Evolutionary conservation across 345 rosid genomes (phyloP).

Genomic region (Iberis pinnata): DNA sequence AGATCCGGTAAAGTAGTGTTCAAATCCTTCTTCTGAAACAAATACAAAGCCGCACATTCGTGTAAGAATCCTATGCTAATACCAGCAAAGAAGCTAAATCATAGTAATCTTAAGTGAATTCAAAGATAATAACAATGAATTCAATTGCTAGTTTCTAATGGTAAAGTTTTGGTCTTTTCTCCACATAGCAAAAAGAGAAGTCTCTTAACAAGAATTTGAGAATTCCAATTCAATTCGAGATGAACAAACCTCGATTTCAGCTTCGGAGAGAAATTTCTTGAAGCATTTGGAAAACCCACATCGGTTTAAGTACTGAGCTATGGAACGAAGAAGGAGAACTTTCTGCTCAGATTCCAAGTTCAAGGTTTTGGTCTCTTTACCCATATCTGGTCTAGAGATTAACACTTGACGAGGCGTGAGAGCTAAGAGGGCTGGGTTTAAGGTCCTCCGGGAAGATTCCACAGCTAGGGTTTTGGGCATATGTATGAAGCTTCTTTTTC

Average conservation of each 20-base stretch:
- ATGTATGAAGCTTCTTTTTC: constrained; percentile 20
- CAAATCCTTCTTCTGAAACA: constrained; percentile 47
- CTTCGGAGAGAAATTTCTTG: constrained; percentile 61
- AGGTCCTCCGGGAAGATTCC: not conserved
- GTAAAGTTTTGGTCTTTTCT: not conserved
- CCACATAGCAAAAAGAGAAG: not conserved
- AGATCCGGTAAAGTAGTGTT: constrained; percentile 35
- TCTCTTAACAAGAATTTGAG: not conserved
- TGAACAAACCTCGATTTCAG: constrained; percentile 45
- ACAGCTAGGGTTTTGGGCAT: constrained; percentile 27
- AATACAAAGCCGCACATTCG: not conserved
- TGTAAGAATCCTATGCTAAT: not conserved
- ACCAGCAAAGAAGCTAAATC: not conserved
- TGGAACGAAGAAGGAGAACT: constrained; percentile 38
- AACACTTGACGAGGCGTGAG: constrained; percentile 55
- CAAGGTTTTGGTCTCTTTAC: constrained; percentile 16
- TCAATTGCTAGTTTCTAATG: not conserved
- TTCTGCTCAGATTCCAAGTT: constrained; percentile 32
- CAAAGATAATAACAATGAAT: not conserved
- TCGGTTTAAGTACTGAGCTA: constrained; percentile 51
- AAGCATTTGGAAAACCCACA: constrained; percentile 57
- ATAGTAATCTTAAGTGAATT: not conserved
- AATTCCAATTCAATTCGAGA: too few species aligned
- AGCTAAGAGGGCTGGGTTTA: constrained; percentile 37
- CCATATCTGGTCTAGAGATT: constrained; percentile 33